Evolutionary conservation across 2,329 filamentous ascomycete genomes (phyloP), one percentile per base, ranked within the genome.

Genomic region (Epichloe uncinata): DNA sequence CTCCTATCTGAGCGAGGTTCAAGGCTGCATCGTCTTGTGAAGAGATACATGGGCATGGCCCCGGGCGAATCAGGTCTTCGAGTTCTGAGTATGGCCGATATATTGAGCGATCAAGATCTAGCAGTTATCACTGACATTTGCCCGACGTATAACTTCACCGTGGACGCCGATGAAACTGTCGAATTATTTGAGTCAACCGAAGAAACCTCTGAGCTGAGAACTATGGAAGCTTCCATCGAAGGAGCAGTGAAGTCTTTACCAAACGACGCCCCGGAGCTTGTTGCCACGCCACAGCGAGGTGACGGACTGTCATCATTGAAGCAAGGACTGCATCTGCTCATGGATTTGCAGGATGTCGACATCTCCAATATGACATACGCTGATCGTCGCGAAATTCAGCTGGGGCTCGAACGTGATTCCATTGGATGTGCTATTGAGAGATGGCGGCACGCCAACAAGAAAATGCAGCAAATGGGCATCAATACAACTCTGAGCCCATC

Each of bases 371-470:
- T 74, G 1, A 54, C 73, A 1, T n/a, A 66, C 4, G 69, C 76
- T 42, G 78, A 87, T 58, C 77, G 71, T 42, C 67, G 66, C 36
- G 74, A 81, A 54, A 72, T 86, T 35, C 85, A 91, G 62, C 56
- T 74, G 5, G 74, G 74, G 3, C 68, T 97, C 8, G 93, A 98
- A 66, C 74, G 79, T 48, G 86, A 93, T 58, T 83, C 85, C 8
- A 75, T 93, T 2, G 75, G 82, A 18, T 79, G 86, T 11, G 87
- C 93, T 0, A 73, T 95, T 5, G 70, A 77, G 0, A 80, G 87
- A 47, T 98, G 93, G 93, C 80, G 82, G 45, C 70, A 77, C 38
- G 87, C 93, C 58, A 81, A 84, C 58, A 72, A 83, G 46, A 70
- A 79, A 12, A 69, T 93, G 52, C 71, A 75, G 49, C 82, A 83